A percentile compares a stretch with the other conserved stretches of the same genome.
Conservation (phyloP, 768 basidiomycete species). For the Boletales sp. region DNA sequence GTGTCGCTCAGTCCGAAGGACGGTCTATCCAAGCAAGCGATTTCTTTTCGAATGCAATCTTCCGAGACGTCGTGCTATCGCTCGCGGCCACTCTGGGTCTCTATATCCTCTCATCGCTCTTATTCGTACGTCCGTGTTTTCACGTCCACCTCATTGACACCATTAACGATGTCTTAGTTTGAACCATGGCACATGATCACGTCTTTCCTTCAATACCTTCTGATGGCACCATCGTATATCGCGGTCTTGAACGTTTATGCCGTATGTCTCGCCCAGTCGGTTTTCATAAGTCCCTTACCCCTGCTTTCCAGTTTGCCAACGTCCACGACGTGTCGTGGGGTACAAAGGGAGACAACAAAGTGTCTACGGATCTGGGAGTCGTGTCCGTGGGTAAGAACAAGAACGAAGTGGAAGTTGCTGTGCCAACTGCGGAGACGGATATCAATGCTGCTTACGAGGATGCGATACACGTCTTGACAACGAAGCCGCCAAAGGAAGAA, state of each 20-base stretch:
- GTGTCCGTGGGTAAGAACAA: conserved; percentile 57
- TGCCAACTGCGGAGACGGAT: conserved; percentile 88
- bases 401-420: conserved; percentile 81
- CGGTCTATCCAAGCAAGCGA: conserved; percentile 60
- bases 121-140: conserved; percentile 62
- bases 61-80: conserved; percentile 83
- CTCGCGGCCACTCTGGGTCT: conserved; percentile 75
- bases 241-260: conserved; percentile 78
- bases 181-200: conserved; percentile 99
- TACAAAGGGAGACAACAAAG: conserved; percentile 92
- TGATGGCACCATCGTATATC: conserved; percentile 76
- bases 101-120: conserved; percentile 81
- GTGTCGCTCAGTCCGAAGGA: conserved; percentile 45
- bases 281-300: background rate
- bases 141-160: background rate
- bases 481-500: conserved; percentile 74
- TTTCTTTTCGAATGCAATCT: conserved; percentile 72
- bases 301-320: conserved; percentile 63
- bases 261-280: conserved; percentile 31
- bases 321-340: conserved; percentile 95
- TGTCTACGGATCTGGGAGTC: conserved; percentile 80
- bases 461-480: conserved; percentile 75
- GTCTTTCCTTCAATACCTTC: conserved; percentile 87
- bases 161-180: conserved; percentile 45
- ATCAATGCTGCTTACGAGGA: conserved; percentile 89